A percentile compares a stretch with the other conserved stretches of the same genome.
These are phyloP conservation scores for Euphrasia arctica DNA, from an alignment of 305 asterid genomes.

Conservation along the genomic window DNA sequence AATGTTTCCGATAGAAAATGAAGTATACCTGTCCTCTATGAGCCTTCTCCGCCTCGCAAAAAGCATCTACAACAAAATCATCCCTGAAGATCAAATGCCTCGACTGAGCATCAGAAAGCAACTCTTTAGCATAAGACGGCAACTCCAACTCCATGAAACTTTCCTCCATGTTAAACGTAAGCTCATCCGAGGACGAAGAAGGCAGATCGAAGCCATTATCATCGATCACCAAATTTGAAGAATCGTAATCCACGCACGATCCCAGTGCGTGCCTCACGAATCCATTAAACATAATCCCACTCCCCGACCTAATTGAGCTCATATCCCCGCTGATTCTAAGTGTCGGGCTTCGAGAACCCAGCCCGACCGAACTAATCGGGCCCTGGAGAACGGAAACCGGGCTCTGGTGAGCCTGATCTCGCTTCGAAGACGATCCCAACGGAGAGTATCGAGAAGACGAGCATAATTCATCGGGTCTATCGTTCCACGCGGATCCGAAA, in stretches of 20 bases:
- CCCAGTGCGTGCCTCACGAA: conserved; percentile 69
- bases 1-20: not conserved
- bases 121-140: conserved; percentile 60
- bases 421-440: conserved; percentile 57
- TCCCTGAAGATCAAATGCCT: conserved; percentile 65
- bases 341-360: conserved; percentile 58
- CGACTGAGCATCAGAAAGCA: conserved; percentile 70
- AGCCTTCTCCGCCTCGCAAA: conserved; percentile 88
- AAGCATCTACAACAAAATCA: conserved; percentile 81
- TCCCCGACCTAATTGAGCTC: conserved; percentile 48
- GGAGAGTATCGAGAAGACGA: conserved; percentile 58
- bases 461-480: conserved; percentile 67
- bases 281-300: conserved; percentile 58
- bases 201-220: conserved; percentile 36
- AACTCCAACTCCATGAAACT: conserved; percentile 38
- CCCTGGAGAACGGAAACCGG: conserved; percentile 91
- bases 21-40: conserved; percentile 86
- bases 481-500: conserved; percentile 66
- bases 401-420: conserved; percentile 77
- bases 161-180: conserved; percentile 82
- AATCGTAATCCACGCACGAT: conserved; percentile 55
- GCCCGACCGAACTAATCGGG: conserved; percentile 49
- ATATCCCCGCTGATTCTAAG: conserved; percentile 50
- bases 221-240: conserved; percentile 33
- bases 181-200: conserved; percentile 45